These are phyloP conservation scores for Medicago arabica DNA, from an alignment of 306 rosid species.

Conservation along the genomic window DNA sequence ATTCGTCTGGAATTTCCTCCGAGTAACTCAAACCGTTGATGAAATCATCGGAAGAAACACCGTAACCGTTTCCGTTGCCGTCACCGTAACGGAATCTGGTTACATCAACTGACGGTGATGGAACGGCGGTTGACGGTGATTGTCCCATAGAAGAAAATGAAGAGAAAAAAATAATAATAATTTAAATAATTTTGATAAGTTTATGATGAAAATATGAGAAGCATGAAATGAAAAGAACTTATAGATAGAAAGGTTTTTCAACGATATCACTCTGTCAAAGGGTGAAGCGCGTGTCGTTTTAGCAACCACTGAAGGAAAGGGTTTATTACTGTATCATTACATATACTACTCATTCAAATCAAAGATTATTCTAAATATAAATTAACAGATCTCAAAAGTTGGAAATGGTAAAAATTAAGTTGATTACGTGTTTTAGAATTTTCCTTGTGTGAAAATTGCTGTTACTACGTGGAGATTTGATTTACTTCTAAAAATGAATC, in stretches of 20 bases:
- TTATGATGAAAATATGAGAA: neutral
- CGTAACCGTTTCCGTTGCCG: neutral
- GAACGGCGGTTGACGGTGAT: slow-evolving; percentile 54
- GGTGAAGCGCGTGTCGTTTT: slow-evolving; percentile 50
- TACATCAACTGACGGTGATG: slow-evolving; percentile 20
- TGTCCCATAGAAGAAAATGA: slow-evolving; percentile 63
- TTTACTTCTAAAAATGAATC: too few relatives aligned
- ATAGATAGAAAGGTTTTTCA: neutral
- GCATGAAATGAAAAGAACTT: neutral
- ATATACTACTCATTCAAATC: too few relatives aligned
- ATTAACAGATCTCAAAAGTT: neutral
- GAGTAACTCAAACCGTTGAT: slow-evolving; percentile 48
- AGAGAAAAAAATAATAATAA: neutral
- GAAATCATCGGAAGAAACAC: slow-evolving; percentile 23
- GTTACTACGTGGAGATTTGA: too few relatives aligned
- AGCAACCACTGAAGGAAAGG: slow-evolving; percentile 24
- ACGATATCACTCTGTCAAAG: slow-evolving; percentile 54
- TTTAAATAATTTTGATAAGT: neutral
- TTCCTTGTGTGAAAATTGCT: neutral
- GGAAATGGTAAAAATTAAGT: neutral
- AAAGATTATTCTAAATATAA: too few relatives aligned
- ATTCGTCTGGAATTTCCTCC: slow-evolving; percentile 73
- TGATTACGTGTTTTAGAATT: neutral
- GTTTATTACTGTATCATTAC: neutral
- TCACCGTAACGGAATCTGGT: slow-evolving; percentile 41